Conservation (phyloP, 371 early-diverging fungal genomes). For the Mucor lusitanicus region DNA sequence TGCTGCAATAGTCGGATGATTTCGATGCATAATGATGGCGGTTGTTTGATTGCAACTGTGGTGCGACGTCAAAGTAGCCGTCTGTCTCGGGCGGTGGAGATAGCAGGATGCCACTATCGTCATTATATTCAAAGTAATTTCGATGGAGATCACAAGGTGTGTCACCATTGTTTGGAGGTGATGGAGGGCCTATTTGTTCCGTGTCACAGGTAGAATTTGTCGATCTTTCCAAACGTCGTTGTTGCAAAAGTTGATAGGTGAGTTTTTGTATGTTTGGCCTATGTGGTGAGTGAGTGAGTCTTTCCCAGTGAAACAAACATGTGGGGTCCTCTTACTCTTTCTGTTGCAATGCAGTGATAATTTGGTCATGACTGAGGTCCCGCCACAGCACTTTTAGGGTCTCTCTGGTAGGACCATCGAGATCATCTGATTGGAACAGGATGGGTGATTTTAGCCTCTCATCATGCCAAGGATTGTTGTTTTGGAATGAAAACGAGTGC, state of each 20-base stretch:
- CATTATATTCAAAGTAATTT: not conserved
- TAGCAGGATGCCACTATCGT: not conserved
- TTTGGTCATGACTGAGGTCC: constrained; percentile 29
- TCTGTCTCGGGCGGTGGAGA: not conserved
- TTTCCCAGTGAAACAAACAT: not conserved
- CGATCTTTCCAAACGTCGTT: constrained; percentile 12
- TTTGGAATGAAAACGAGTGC: constrained; percentile 2
- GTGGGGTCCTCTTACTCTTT: constrained; percentile 18
- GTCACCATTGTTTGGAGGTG: not conserved
- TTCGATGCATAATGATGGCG: not conserved
- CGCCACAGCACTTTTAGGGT: constrained; percentile 48
- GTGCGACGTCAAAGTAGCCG: not conserved
- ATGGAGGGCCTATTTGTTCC: not conserved
- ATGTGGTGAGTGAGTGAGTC: not conserved
- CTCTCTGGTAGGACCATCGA: constrained; percentile 39
- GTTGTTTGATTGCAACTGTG: not conserved
- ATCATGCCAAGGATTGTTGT: constrained; percentile 13
- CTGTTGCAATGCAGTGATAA: constrained; percentile 24
- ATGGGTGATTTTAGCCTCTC: constrained; percentile 15
- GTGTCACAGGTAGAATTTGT: constrained; percentile 5
- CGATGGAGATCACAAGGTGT: not conserved
- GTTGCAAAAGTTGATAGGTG: constrained; percentile 31
- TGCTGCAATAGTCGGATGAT: not conserved
- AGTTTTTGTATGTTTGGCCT: constrained; percentile 41
- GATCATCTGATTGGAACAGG: constrained; percentile 17